These are phyloP conservation scores for Euphorbia lathyris DNA, from an alignment of 345 rosid species.

Conservation along the genomic window DNA sequence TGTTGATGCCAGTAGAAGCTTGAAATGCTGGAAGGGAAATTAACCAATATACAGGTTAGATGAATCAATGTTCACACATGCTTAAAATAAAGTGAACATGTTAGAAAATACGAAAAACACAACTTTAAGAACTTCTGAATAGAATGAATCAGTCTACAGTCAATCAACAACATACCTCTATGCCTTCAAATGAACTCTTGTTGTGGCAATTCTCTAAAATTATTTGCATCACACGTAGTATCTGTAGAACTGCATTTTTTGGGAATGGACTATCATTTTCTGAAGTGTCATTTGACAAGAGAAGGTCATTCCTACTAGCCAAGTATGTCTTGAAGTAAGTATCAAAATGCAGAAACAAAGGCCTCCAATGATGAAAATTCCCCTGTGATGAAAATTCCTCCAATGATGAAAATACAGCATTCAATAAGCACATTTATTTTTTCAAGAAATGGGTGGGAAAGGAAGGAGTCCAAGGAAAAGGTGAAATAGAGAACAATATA, in stretches of 20 bases:
- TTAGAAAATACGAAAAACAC: slow-evolving; percentile 1
- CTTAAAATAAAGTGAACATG: slow-evolving; percentile 1
- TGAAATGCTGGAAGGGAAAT: slow-evolving; percentile 69
- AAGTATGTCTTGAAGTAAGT: slow-evolving; percentile 80
- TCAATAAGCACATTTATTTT: slow-evolving; percentile 18
- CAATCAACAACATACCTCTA: slow-evolving; percentile 55
- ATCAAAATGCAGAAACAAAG: slow-evolving; percentile 86
- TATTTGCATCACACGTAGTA: slow-evolving; percentile 83
- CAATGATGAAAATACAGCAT: slow-evolving; percentile 62
- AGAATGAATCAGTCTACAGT: neutral
- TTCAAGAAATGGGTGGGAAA: neutral
- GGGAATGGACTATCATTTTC: slow-evolving; percentile 75
- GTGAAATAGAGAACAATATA: neutral
- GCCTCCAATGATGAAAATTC: slow-evolving; percentile 97
- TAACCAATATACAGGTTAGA: slow-evolving; percentile 11
- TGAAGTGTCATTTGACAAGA: slow-evolving; percentile 65
- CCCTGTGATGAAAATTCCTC: slow-evolving; percentile 99
- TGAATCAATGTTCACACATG: neutral
- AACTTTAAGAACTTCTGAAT: neutral
- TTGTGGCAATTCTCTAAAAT: slow-evolving; percentile 88
- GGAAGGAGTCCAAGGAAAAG: neutral
- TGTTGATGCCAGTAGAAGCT: slow-evolving; percentile 82
- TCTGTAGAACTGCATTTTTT: slow-evolving; percentile 76
- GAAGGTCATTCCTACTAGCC: slow-evolving; percentile 75
- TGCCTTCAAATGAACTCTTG: slow-evolving; percentile 87